Conservation (phyloP, 1,284 basidiomycete genomes). For the Cystobasidiaceae sp. region DNA sequence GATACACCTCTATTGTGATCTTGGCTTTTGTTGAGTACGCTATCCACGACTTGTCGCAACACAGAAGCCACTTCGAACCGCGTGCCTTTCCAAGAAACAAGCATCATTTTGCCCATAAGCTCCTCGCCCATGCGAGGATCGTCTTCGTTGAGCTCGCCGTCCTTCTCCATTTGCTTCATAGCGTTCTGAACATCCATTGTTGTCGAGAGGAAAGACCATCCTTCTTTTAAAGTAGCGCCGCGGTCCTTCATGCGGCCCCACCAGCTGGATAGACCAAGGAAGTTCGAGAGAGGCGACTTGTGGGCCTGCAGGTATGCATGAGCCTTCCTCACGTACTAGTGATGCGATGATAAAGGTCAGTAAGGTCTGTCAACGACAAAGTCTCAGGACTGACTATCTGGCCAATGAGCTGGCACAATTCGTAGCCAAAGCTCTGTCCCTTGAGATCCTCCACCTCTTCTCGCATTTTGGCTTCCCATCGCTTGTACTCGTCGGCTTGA, state of each 20-base stretch:
- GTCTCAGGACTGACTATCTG: conserved; percentile 45
- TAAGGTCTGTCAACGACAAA: neutral
- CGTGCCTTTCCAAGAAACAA: conserved; percentile 91
- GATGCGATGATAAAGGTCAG: neutral
- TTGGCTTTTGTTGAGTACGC: conserved; percentile 64
- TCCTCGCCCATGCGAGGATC: conserved; percentile 75
- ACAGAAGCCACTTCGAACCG: conserved; percentile 67
- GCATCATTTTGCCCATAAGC: conserved; percentile 87
- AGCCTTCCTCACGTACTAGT: conserved; percentile 86
- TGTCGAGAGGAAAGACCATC: conserved; percentile 53
- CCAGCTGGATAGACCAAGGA: conserved; percentile 81
- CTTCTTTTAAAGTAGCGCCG: conserved; percentile 59
- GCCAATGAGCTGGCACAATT: conserved; percentile 55
- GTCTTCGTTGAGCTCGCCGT: conserved; percentile 67
- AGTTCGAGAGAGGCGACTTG: conserved; percentile 60
- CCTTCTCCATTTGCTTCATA: conserved; percentile 81
- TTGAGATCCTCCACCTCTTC: conserved; percentile 94
- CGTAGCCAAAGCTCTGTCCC: conserved; percentile 91
- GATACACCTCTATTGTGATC: conserved; percentile 60
- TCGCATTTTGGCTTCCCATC: conserved; percentile 71
- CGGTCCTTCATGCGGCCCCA: conserved; percentile 93
- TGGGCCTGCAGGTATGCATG: conserved; percentile 75
- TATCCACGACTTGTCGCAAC: conserved; percentile 49
- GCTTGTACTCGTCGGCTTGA: conserved; percentile 73
- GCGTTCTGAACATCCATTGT: conserved; percentile 53